phyloP scores from a whole-genome alignment of 2,329 filamentous ascomycete genomes.

The Epichloe bromicola region DNA sequence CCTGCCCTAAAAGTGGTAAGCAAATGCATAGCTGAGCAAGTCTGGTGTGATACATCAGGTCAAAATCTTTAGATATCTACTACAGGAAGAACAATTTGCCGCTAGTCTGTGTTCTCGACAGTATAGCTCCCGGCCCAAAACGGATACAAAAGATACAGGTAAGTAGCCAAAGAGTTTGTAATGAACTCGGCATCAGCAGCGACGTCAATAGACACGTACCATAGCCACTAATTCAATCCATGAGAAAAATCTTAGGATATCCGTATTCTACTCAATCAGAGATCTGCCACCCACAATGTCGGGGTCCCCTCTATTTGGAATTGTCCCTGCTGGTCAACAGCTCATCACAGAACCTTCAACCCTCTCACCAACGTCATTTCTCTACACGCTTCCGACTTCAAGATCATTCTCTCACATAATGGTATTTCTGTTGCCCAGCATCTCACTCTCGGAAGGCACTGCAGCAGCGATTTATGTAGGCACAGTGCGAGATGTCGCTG shows the following conservation, averaged over 20 bases:
- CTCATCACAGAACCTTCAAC: constrained; percentile 40
- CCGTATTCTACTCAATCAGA: neutral
- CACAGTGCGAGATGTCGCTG: constrained; percentile 31
- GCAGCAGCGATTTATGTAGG: constrained; percentile 84
- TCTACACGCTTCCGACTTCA: constrained; percentile 36
- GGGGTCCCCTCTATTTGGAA: constrained; percentile 39
- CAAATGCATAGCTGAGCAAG: too few species aligned
- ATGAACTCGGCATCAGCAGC: too few species aligned
- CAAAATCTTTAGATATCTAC: too few species aligned
- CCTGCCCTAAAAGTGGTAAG: too few species aligned
- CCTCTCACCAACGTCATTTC: constrained; percentile 40
- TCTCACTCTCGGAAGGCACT: constrained; percentile 57
- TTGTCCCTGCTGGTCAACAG: constrained; percentile 47
- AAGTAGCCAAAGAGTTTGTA: too few species aligned
- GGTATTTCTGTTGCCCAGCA: constrained; percentile 75
- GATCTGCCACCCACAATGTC: constrained; percentile 21
- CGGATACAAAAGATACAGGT: too few species aligned
- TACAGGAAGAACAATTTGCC: too few species aligned
- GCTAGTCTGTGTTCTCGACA: too few species aligned
- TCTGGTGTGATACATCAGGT: too few species aligned
- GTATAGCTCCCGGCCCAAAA: too few species aligned
- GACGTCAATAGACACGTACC: neutral
- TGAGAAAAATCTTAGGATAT: neutral
- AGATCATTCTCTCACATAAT: constrained; percentile 67
- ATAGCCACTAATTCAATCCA: neutral